A percentile compares a stretch with the other conserved stretches of the same genome.
phyloP scores from a whole-genome alignment of 371 early-diverging fungal species.

The Mortierella sp. region DNA sequence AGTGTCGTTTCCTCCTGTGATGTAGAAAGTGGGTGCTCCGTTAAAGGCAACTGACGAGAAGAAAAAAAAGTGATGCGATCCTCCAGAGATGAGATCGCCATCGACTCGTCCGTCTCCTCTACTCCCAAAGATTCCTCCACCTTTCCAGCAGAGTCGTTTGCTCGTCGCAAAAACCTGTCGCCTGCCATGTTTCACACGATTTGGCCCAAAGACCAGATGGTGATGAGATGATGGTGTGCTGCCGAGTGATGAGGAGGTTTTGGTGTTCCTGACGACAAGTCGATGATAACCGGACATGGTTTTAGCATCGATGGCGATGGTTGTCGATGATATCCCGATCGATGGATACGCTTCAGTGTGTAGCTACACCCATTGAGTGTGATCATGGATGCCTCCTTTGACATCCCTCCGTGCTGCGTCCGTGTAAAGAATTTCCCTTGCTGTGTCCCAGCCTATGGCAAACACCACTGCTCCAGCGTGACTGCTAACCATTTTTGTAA shows the following conservation, averaged over 20 bases:
- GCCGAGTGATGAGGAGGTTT: not conserved
- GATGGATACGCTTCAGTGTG: conserved; percentile 15
- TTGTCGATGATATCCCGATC: conserved; percentile 16
- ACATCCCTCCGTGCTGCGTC: not conserved
- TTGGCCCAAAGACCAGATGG: not conserved
- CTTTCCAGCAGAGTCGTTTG: not conserved
- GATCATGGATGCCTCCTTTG: conserved; percentile 15
- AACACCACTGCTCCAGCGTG: conserved; percentile 14
- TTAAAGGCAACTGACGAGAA: not conserved
- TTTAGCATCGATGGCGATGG: not conserved
- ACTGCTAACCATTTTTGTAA: conserved; percentile 49
- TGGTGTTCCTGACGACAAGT: not conserved
- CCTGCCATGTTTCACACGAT: not conserved
- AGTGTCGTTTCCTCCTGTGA: not conserved
- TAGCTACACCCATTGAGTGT: not conserved
- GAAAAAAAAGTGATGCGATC: not conserved
- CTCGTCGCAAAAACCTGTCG: not conserved
- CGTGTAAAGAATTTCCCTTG: not conserved
- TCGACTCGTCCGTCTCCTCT: not conserved
- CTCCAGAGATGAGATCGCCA: not conserved
- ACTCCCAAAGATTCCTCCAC: not conserved
- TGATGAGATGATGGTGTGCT: not conserved
- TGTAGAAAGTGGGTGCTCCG: not conserved
- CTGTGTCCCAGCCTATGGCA: not conserved
- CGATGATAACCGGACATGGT: not conserved